Percentiles rank a stretch among this genome's conserved stretches.
phyloP scores from a whole-genome alignment of 129 eudicot species.

The Flaveria trinervia region DNA sequence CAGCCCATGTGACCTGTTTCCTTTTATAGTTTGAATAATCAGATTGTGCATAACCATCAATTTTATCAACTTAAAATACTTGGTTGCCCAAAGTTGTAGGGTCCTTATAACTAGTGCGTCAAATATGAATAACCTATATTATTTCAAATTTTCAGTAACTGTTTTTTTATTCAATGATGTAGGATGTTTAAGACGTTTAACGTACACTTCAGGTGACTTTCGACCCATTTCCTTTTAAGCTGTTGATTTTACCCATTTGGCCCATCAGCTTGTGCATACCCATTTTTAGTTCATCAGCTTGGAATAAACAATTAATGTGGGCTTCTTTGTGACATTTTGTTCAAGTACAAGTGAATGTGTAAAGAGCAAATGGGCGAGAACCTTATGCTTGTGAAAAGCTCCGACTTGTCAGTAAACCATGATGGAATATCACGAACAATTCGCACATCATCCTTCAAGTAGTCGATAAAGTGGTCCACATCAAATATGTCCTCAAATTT shows the following conservation, averaged over 20 bases:
- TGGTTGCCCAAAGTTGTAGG: neutral
- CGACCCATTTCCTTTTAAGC: neutral
- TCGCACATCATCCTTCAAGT: conserved; percentile 90
- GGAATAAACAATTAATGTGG: neutral
- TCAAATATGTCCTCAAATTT: conserved; percentile 98
- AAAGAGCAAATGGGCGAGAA: conserved; percentile 26
- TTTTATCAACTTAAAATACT: neutral
- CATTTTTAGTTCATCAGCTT: conserved; percentile 13
- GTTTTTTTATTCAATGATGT: neutral
- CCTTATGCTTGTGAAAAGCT: conserved; percentile 91
- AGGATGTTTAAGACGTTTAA: neutral
- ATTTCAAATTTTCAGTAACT: neutral
- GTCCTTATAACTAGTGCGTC: neutral
- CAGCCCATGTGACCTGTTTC: neutral
- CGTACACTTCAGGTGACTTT: neutral
- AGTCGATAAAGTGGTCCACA: conserved; percentile 97
- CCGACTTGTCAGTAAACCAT: conserved; percentile 93
- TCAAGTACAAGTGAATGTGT: conserved; percentile 12
- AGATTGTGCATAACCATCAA: neutral
- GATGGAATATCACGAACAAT: conserved; percentile 96
- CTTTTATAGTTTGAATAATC: neutral
- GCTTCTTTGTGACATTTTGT: conserved; percentile 6
- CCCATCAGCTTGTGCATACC: neutral
- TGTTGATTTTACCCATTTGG: neutral
- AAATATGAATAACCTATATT: neutral